These are phyloP conservation scores for Nitzschia sp. DNA, from an alignment of 108 stramenopile species.

Conservation along the genomic window DNA sequence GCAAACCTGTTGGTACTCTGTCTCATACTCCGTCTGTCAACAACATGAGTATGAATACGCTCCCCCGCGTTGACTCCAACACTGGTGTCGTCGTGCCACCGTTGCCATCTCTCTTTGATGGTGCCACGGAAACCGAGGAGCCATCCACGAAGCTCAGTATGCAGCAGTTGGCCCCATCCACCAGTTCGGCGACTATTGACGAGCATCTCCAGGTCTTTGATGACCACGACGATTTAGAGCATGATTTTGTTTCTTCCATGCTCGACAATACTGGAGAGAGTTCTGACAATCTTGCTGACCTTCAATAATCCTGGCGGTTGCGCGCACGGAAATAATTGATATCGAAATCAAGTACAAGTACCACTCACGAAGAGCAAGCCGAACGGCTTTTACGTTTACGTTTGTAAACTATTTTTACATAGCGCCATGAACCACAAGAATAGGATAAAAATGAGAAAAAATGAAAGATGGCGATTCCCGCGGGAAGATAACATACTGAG, in stretches of 20 bases:
- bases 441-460: neutral
- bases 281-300: constrained; percentile 17
- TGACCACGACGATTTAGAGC: constrained; percentile 61
- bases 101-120: constrained; percentile 60
- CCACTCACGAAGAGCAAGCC: too few relatives aligned
- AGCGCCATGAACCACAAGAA: neutral
- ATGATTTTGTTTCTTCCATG: constrained; percentile 82
- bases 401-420: too few relatives aligned
- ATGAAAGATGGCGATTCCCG: too few relatives aligned
- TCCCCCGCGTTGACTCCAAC: constrained; percentile 32
- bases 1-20: neutral
- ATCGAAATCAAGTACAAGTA: too few relatives aligned
- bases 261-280: constrained; percentile 60
- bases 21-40: constrained; percentile 15
- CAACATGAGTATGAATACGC: constrained; percentile 32
- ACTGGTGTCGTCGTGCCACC: constrained; percentile 40
- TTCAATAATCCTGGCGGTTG: constrained; percentile 4
- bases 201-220: constrained; percentile 58
- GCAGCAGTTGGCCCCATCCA: constrained; percentile 7
- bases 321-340: too few relatives aligned
- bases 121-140: constrained; percentile 10
- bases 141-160: constrained; percentile 11
- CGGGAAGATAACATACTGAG: too few relatives aligned
- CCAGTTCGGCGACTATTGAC: constrained; percentile 27
- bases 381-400: too few relatives aligned